These are phyloP conservation scores for Pholiota conissans DNA, from an alignment of 768 basidiomycete genomes.

Conservation along the genomic window DNA sequence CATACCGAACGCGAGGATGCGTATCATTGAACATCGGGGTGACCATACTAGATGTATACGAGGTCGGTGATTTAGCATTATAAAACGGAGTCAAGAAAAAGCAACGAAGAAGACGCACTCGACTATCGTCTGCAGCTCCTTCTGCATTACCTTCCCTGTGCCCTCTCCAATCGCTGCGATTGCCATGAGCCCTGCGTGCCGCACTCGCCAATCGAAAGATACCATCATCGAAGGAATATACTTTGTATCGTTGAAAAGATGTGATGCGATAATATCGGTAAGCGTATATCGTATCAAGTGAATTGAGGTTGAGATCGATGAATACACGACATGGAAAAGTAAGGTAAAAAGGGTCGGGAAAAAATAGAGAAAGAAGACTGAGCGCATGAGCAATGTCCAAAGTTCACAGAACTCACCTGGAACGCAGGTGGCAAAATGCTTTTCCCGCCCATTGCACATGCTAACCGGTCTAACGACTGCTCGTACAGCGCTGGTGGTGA, in stretches of 20 bases:
- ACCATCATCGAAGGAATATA: conserved; percentile 82
- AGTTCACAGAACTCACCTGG: conserved; percentile 33
- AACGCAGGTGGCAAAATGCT: conserved; percentile 79
- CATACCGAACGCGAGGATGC: conserved; percentile 73
- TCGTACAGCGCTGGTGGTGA: conserved; percentile 77
- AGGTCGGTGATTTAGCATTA: background rate
- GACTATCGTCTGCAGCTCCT: conserved; percentile 79
- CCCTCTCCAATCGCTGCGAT: conserved; percentile 87
- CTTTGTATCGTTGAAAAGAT: too few relatives aligned
- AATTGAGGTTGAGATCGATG: background rate
- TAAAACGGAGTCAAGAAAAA: background rate
- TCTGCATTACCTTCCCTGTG: conserved; percentile 77
- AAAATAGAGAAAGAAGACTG: background rate
- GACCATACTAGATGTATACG: conserved; percentile 60
- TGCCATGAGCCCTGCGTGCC: conserved; percentile 87
- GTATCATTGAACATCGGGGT: conserved; percentile 76
- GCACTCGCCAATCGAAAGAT: conserved; percentile 79
- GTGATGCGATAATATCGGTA: too few relatives aligned
- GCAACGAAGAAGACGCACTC: conserved; percentile 64
- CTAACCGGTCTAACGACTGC: conserved; percentile 78
- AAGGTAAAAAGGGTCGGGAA: background rate
- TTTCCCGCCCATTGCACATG: conserved; percentile 77
- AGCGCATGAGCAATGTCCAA: background rate
- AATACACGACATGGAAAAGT: too few relatives aligned
- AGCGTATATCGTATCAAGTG: too few relatives aligned